Conservation (phyloP, 2,329 filamentous ascomycete genomes). For the Neofusicoccum ribis region DNA sequence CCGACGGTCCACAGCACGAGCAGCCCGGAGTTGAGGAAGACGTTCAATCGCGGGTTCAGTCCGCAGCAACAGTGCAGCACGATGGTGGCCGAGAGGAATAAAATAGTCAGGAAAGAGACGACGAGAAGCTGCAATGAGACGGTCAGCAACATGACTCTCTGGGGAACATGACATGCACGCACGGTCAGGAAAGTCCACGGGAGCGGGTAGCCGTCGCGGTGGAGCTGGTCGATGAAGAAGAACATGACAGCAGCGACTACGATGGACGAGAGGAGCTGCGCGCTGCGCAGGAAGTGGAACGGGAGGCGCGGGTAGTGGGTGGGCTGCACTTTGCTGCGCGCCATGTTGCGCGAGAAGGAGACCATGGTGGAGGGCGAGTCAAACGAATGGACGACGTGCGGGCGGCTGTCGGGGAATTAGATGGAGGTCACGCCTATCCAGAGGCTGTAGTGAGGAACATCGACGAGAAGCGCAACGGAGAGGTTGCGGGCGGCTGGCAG, state of each 20-base stretch:
- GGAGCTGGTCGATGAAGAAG: slow-evolving; percentile 58
- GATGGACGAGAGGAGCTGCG: slow-evolving; percentile 45
- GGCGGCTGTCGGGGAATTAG: background rate
- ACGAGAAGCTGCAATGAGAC: slow-evolving; percentile 48
- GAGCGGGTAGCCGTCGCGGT: slow-evolving; percentile 51
- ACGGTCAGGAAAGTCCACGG: slow-evolving; percentile 64
- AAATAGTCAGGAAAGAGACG: slow-evolving; percentile 53
- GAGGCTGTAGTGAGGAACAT: background rate
- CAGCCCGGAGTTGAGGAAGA: slow-evolving; percentile 50
- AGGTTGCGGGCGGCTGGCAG: background rate
- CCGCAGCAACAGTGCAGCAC: slow-evolving; percentile 53
- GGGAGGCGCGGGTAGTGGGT: slow-evolving; percentile 45
- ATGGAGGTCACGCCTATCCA: background rate
- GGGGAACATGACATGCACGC: slow-evolving; percentile 26
- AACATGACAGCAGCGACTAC: slow-evolving; percentile 56
- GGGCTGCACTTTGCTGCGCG: slow-evolving; percentile 28
- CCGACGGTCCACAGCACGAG: slow-evolving; percentile 54
- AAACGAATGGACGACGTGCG: background rate
- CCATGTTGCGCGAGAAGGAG: background rate
- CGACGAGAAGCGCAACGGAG: background rate
- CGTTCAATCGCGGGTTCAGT: slow-evolving; percentile 54
- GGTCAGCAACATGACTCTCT: background rate
- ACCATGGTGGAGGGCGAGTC: background rate
- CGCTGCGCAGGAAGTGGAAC: slow-evolving; percentile 45
- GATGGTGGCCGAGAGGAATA: slow-evolving; percentile 49